These are phyloP conservation scores for Elymus sibiricus DNA, from an alignment of 176 grass and related monocot genomes.

Conservation along the genomic window DNA sequence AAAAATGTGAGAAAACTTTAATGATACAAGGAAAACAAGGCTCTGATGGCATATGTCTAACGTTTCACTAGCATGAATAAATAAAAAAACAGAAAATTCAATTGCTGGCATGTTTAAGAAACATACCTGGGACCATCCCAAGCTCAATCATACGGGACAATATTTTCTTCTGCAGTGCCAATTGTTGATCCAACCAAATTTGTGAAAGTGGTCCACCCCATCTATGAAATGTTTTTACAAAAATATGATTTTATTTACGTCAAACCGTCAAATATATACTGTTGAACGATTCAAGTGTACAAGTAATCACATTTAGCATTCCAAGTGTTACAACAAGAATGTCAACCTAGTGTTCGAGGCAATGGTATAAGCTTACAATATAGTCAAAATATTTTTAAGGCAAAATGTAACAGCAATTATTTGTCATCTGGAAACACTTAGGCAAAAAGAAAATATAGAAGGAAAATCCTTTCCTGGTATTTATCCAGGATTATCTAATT, in stretches of 20 bases:
- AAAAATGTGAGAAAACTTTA: neutral
- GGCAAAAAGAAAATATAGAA: constrained; percentile 1
- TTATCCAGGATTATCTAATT: neutral
- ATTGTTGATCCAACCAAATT: constrained; percentile 87
- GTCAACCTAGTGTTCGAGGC: too few species aligned
- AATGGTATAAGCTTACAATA: neutral
- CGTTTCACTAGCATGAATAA: constrained; percentile 6
- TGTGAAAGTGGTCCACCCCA: constrained; percentile 94
- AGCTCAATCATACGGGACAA: constrained; percentile 79
- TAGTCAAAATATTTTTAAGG: neutral
- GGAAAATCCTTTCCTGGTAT: neutral
- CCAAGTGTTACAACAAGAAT: too few species aligned
- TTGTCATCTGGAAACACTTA: neutral
- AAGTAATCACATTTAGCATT: too few species aligned
- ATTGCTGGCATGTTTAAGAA: constrained; percentile 10
- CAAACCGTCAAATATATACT: neutral
- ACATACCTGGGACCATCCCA: constrained; percentile 88
- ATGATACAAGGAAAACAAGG: neutral
- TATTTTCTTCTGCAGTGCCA: constrained; percentile 66
- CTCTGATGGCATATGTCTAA: neutral
- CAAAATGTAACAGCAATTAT: neutral
- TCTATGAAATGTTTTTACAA: constrained; percentile 36
- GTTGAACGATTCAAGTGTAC: neutral
- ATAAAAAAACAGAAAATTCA: neutral
- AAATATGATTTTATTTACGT: neutral